A percentile compares a stretch with the other conserved stretches of the same genome.
Conservation (phyloP, 345 rosid genomes). For the Adansonia digitata region DNA sequence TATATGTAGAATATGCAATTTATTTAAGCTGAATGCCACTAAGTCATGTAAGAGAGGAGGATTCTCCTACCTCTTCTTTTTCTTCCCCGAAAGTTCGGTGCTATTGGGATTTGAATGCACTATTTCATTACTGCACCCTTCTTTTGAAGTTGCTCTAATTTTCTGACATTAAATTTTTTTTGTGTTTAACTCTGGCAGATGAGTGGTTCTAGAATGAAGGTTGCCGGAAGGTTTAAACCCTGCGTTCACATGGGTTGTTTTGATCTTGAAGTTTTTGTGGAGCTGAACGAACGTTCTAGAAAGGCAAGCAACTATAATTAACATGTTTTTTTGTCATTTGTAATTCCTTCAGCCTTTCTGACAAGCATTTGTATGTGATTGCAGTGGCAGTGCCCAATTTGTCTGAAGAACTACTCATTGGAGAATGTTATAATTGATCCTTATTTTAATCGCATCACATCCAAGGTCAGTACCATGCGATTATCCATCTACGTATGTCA, state of each 20-base stretch:
- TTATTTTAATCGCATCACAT: constrained; percentile 77
- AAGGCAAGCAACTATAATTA: constrained; percentile 55
- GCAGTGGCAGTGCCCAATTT: constrained; percentile 99
- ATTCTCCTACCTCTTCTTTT: neutral
- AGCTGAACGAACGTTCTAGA: too few species aligned
- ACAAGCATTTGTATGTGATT: constrained; percentile 22
- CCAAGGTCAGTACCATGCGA: constrained; percentile 46
- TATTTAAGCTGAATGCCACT: neutral
- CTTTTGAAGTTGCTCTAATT: too few species aligned
- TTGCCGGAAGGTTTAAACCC: too few species aligned
- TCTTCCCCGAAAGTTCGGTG: neutral
- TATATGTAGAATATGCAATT: neutral
- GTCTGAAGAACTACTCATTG: constrained; percentile 84
- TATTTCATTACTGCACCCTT: neutral
- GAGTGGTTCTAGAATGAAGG: too few species aligned
- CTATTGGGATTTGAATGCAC: neutral
- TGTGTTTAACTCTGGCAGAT: too few species aligned
- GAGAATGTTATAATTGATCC: too few species aligned
- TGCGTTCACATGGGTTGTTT: too few species aligned
- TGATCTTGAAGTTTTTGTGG: too few species aligned
- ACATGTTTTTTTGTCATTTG: neutral
- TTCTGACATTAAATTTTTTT: too few species aligned
- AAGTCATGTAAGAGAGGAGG: neutral
- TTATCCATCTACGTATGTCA: neutral
- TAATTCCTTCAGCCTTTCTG: neutral